Evolutionary conservation across 2,329 filamentous ascomycete genomes (phyloP), one percentile per base, ranked within the genome.

Genomic region (Hypoxylon sp.): DNA sequence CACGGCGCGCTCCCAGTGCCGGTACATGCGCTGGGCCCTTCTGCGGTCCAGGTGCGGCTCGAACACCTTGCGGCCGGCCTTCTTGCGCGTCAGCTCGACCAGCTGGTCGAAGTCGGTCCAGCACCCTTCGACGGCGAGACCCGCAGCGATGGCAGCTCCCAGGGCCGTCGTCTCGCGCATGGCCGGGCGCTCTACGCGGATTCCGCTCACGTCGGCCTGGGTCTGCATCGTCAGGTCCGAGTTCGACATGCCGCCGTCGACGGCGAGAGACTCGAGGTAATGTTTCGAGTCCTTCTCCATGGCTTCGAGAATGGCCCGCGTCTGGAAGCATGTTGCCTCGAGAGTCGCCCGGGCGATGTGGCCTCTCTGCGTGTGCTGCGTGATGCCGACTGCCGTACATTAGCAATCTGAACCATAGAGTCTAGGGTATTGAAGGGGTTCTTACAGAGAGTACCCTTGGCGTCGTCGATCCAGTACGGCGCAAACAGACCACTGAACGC

Each of bases 401-500:
- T 68, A 70, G 67, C 20, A 24, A 46, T 2, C 3, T 17, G 5
- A 15, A 27, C 23, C 8, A 31, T 17, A 4, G 11, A 8, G 24
- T 17, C 6, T 15, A 3, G 40, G 7, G 15, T 31, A 42, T 48
- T 37, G 7, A 35, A 37, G 13, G 48, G 41, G 10, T 21, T 78
- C 83, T 77, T 78, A 87, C 84, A 93, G 53, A 95, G 86, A 4
- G 92, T 96, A 57, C 92, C 92, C 73, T 92, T 89, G 17, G 92
- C 92, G 75, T 96, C 91, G 71, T 96, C 92, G 60, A 96, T 94
- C 92, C 92, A 97, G 75, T 97, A 96, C 0, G 92, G 92, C 1
- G 92, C 92, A 72, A 96, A 96, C 2, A 97, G 82, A 50, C 92
- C 92, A 73, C 89, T 92, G 73, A 97, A 97, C 1, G 92, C 92